Percentiles rank a stretch among this genome's conserved stretches.
These are phyloP conservation scores for Austroboletus niveus DNA, from an alignment of 1,284 basidiomycete genomes.

Conservation along the genomic window DNA sequence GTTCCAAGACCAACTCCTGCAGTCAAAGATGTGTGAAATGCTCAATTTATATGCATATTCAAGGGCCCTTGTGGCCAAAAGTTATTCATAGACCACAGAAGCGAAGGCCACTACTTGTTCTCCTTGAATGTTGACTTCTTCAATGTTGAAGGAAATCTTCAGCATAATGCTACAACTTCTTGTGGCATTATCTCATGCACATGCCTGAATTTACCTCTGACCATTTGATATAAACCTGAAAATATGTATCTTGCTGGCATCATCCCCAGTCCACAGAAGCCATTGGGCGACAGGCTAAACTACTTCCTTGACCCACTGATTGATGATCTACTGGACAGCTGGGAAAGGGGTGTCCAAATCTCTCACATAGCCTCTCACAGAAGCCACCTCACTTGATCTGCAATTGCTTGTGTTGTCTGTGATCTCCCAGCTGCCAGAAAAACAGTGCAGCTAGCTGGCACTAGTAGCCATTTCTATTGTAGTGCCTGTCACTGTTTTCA, in stretches of 20 bases:
- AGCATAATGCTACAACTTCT: background rate
- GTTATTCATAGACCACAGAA: background rate
- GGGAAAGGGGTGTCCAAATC: conserved; percentile 23
- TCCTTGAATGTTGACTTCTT: background rate
- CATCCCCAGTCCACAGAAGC: conserved; percentile 25
- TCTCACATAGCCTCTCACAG: too few relatives aligned
- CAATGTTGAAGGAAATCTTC: background rate
- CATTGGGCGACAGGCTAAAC: conserved; percentile 25
- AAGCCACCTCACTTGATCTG: background rate
- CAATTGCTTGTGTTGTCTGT: conserved; percentile 27
- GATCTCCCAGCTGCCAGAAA: conserved; percentile 36
- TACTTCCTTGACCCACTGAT: conserved; percentile 28
- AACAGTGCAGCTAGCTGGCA: conserved; percentile 3
- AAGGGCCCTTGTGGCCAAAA: background rate
- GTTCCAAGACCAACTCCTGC: background rate
- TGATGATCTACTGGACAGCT: conserved; percentile 25
- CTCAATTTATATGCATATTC: background rate
- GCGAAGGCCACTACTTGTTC: background rate
- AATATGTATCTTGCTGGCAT: conserved; percentile 33
- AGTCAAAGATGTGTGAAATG: background rate
- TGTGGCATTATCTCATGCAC: background rate
- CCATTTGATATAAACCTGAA: conserved; percentile 26
- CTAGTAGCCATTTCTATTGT: conserved; percentile 31
- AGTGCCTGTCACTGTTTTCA: conserved; percentile 27
- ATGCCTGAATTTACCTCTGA: background rate